Evolutionary conservation across 176 grass and related monocot species (phyloP).

Genomic region (Oryza officinalis): DNA sequence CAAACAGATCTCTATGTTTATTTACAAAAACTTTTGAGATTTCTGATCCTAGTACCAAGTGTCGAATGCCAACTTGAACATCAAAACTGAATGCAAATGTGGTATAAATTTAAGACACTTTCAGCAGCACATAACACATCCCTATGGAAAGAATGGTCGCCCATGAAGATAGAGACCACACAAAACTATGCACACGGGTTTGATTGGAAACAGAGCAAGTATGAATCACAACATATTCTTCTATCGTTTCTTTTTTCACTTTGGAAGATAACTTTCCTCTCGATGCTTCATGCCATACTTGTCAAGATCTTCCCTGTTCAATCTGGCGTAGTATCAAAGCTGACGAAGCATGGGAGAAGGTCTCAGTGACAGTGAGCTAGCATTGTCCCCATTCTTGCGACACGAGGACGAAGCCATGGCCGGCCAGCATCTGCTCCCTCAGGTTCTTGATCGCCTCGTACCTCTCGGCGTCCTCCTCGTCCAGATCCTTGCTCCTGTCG

Average conservation of each 20-base stretch:
- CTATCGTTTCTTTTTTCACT: not conserved
- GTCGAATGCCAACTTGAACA: not conserved
- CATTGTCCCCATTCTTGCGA: conserved; percentile 25
- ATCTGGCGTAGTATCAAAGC: conserved; percentile 3
- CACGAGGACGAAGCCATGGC: conserved; percentile 53
- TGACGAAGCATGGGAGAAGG: not conserved
- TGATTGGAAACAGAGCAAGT: not conserved
- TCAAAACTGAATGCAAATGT: not conserved
- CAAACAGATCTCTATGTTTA: not conserved
- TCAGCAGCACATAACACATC: not conserved
- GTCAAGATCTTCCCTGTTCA: not conserved
- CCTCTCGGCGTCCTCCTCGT: conserved; percentile 68
- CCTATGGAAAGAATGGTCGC: not conserved
- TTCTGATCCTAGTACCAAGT: not conserved
- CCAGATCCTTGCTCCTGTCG: conserved; percentile 41
- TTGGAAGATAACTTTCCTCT: not conserved
- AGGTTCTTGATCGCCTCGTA: conserved; percentile 80
- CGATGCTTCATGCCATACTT: not conserved
- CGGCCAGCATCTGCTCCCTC: conserved; percentile 77
- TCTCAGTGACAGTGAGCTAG: not conserved
- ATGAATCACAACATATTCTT: not conserved
- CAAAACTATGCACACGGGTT: not conserved
- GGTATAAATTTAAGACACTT: not conserved
- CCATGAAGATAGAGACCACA: not conserved
- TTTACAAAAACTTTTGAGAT: not conserved